Conservation (phyloP, 2,329 filamentous ascomycete genomes). For the Phoma sp. region DNA sequence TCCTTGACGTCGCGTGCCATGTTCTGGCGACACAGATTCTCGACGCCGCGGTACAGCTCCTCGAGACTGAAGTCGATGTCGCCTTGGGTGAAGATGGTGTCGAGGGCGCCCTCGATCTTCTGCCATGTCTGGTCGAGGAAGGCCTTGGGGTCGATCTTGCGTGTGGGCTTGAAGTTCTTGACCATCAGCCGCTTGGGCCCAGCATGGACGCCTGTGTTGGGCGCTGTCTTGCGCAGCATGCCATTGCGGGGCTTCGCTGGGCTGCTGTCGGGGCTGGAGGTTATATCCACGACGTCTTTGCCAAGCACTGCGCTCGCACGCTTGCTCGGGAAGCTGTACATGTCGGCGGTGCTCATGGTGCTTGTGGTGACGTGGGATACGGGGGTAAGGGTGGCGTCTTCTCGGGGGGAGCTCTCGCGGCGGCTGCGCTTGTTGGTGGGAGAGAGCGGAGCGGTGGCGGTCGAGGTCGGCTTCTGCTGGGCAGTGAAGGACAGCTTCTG, state of each 20-base stretch:
- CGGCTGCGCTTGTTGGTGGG: slow-evolving; percentile 41
- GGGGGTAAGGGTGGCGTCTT: slow-evolving; percentile 12
- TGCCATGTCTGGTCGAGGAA: slow-evolving; percentile 80
- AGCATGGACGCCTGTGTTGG: slow-evolving; percentile 68
- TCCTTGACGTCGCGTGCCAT: slow-evolving; percentile 72
- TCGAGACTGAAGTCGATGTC: slow-evolving; percentile 74
- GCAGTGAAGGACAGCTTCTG: slow-evolving; percentile 46
- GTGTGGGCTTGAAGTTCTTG: slow-evolving; percentile 79
- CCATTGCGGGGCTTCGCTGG: slow-evolving; percentile 51
- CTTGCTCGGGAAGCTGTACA: slow-evolving; percentile 47
- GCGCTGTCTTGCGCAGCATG: slow-evolving; percentile 52
- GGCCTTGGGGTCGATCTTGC: slow-evolving; percentile 70
- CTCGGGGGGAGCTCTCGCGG: slow-evolving; percentile 32
- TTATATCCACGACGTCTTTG: slow-evolving; percentile 38
- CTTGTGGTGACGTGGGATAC: slow-evolving; percentile 1
- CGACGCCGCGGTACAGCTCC: slow-evolving; percentile 85
- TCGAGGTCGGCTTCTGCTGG: slow-evolving; percentile 42
- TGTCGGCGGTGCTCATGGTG: slow-evolving; percentile 41
- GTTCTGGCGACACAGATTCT: slow-evolving; percentile 86
- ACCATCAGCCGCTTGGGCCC: slow-evolving; percentile 89
- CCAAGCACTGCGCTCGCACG: slow-evolving; percentile 20
- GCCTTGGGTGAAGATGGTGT: slow-evolving; percentile 72
- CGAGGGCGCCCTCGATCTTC: slow-evolving; percentile 76
- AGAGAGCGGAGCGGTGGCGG: slow-evolving; percentile 34
- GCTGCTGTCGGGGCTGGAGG: slow-evolving; percentile 49